phyloP scores from a whole-genome alignment of 345 rosid species.

The Gynandropsis gynandra region DNA sequence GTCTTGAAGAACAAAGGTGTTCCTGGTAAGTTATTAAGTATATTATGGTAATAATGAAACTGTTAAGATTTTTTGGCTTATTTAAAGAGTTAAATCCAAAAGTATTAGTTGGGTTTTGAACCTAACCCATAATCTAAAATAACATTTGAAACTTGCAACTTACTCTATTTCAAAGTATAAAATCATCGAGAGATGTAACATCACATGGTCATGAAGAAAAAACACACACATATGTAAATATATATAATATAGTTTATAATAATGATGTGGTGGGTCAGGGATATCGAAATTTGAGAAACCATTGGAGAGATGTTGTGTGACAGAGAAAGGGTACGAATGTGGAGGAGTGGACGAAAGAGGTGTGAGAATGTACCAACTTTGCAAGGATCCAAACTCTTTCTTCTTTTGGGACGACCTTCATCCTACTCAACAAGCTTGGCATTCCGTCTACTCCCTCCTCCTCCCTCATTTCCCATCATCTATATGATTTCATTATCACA shows the following conservation, averaged over 20 bases:
- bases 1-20: constrained; percentile 23
- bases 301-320: constrained; percentile 49
- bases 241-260: neutral
- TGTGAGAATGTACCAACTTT: constrained; percentile 33
- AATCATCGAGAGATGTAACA: too few species aligned
- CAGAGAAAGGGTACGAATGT: constrained; percentile 27
- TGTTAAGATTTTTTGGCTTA: neutral
- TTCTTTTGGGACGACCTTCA: constrained; percentile 68
- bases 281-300: constrained; percentile 40
- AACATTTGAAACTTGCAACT: neutral
- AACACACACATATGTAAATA: neutral
- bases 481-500: too few species aligned
- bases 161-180: neutral
- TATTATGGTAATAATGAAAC: neutral
- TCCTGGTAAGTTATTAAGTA: constrained; percentile 10
- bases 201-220: too few species aligned
- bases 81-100: neutral
- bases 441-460: constrained; percentile 32
- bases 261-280: constrained; percentile 22
- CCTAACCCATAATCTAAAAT: neutral
- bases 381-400: constrained; percentile 39
- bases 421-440: constrained; percentile 57
- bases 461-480: constrained; percentile 13
- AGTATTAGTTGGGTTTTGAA: neutral
- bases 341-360: constrained; percentile 37